phyloP scores from a whole-genome alignment of 176 grass and related monocot genomes.

The Ensete ventricosum region DNA sequence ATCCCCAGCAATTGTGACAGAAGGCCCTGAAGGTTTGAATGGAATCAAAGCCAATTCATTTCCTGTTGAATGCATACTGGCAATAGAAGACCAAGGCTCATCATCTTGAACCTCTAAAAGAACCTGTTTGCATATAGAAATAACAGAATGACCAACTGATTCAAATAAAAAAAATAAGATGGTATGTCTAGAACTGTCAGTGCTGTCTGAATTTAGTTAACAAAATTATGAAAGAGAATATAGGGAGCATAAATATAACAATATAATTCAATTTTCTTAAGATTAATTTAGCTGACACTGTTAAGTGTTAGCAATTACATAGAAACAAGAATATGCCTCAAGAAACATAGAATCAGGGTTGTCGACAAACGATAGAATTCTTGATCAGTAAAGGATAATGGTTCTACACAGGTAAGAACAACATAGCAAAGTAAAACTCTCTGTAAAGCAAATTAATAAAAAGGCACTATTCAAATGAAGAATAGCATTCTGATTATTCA shows the following conservation, averaged over 20 bases:
- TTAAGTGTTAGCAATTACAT: no score
- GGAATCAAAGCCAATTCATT: constrained; percentile 82
- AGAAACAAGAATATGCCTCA: no score
- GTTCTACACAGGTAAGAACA: no score
- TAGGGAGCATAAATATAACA: constrained; percentile 11
- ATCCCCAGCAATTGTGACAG: constrained; percentile 82
- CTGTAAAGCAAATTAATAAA: background rate
- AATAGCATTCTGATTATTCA: no score
- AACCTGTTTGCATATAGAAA: constrained; percentile 37
- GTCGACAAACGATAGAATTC: no score
- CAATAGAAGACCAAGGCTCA: constrained; percentile 22
- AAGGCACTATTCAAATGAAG: no score
- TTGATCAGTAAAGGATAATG: no score
- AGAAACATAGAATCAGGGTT: no score
- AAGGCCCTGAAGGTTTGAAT: constrained; percentile 63
- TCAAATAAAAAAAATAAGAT: background rate
- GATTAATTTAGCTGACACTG: background rate
- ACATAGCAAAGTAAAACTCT: no score
- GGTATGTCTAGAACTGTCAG: background rate
- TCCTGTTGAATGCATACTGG: constrained; percentile 39
- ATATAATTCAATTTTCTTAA: background rate
- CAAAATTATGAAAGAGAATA: background rate
- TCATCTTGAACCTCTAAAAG: constrained; percentile 51
- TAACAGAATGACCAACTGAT: background rate
- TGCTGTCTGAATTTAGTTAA: background rate